Evolutionary conservation across 192 early-diverging fungal species (phyloP), one percentile per base, ranked within the genome.

Genomic region (Coemansia sp.): DNA sequence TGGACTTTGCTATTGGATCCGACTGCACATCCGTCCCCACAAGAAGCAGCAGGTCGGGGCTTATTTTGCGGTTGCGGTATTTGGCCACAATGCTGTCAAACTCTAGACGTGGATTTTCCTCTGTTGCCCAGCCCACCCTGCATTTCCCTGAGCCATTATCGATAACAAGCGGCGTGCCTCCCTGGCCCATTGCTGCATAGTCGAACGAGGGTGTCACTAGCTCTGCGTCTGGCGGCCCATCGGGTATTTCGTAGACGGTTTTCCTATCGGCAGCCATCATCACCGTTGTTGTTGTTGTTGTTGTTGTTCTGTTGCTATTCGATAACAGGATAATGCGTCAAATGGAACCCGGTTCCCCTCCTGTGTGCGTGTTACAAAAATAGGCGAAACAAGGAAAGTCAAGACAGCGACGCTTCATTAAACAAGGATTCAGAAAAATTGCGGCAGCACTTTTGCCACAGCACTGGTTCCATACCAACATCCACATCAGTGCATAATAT

Each of bases 121-220:
- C 89, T 1, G 77, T 82, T 9, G 91, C 90, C 91, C 91, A 95
- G 22, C 93, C 93, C 23, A 90, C 92, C 55, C 91, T 83, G 60
- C 91, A 90, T 66, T 84, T 87, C 61, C 85, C 84, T 35, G 93
- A 92, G 23, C 90, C 89, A 66, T 89, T 88, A 67, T 92, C 90
- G 57, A 92, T 89, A 9, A 92, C 83, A 5, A 92, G 70, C 0
- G 89, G 86, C 36, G 66, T 72, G 32, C 62, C 73, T 5, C 66
- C 75, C 38, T 79, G 71, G 34, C 78, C 75, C 64, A 71, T 78
- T 20, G 60, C 65, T 15, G 73, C 68, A 59, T 83, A 88, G 70
- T 88, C 86, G n/a, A 83, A 83, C 25, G 53, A 76, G 9, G 83
- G 85, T 32, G 75, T 70, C 22, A 65, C 71, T 29, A 73, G 63